Conservation (phyloP, 768 basidiomycete genomes). For the Kwoniella dendrophila region DNA sequence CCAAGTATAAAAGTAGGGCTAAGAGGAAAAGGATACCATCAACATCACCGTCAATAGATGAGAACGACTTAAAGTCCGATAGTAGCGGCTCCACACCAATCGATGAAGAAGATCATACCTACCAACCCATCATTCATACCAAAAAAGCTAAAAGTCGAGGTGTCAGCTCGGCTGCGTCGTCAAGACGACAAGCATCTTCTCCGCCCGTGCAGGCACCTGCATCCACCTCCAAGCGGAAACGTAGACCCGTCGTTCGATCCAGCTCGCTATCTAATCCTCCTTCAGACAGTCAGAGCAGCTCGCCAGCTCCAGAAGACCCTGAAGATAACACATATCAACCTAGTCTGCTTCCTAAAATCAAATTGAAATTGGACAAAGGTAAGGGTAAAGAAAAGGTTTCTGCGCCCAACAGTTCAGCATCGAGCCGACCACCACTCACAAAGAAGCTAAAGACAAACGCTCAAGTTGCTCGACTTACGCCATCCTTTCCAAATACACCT, state of each 20-base stretch:
- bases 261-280: not conserved
- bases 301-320: constrained; percentile 24
- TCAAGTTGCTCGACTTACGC: constrained; percentile 1
- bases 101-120: constrained; percentile 18
- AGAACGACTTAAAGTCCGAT: not conserved
- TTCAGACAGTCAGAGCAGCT: constrained; percentile 1
- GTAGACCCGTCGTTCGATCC: not conserved
- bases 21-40: constrained; percentile 3
- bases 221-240: not conserved
- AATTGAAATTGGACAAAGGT: not conserved
- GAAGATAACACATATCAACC: constrained; percentile 30
- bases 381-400: constrained; percentile 7
- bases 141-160: not conserved
- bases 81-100: constrained; percentile 1
- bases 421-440: not conserved
- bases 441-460: constrained; percentile 2
- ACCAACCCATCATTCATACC: not conserved
- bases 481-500: constrained; percentile 2
- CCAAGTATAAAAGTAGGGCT: not conserved
- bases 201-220: no score
- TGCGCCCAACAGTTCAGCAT: not conserved
- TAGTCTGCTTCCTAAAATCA: not conserved
- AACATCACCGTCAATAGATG: not conserved
- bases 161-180: no score
- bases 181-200: not conserved